These are phyloP conservation scores for Spizellomyces punctatus DNA, from an alignment of 192 early-diverging fungal genomes.

Conservation along the genomic window DNA sequence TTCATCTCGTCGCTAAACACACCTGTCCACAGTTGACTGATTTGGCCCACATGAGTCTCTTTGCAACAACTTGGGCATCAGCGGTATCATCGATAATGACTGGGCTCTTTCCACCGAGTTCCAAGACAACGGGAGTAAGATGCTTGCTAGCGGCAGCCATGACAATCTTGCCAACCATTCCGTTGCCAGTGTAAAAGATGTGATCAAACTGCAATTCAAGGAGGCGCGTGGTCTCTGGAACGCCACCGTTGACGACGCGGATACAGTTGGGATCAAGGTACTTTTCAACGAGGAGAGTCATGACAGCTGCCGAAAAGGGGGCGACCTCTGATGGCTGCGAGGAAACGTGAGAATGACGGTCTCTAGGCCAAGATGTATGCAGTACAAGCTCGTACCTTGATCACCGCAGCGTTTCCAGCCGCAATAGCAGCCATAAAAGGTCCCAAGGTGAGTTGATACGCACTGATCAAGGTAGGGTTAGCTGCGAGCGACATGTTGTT, in stretches of 20 bases:
- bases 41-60: constrained; percentile 81
- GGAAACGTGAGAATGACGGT: neutral
- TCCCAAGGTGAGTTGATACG: constrained; percentile 65
- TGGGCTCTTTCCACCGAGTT: constrained; percentile 92
- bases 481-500: too few relatives aligned
- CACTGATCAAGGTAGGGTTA: constrained; percentile 18
- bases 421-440: constrained; percentile 86
- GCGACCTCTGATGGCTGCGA: constrained; percentile 79
- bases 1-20: neutral
- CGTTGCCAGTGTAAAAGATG: constrained; percentile 92
- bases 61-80: constrained; percentile 66
- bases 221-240: constrained; percentile 71
- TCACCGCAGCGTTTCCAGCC: constrained; percentile 75
- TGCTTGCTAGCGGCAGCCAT: constrained; percentile 83
- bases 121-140: constrained; percentile 86
- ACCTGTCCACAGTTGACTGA: constrained; percentile 86
- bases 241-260: constrained; percentile 75
- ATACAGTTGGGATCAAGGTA: constrained; percentile 73
- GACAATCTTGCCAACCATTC: constrained; percentile 77
- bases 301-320: constrained; percentile 59
- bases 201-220: constrained; percentile 84
- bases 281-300: constrained; percentile 67
- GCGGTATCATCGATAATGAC: constrained; percentile 54
- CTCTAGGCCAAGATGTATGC: neutral
- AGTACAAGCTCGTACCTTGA: constrained; percentile 35